Base-by-base conservation (phyloP, 1,139 yeast genomes). In the Trichomonascaceae sp. region DNA sequence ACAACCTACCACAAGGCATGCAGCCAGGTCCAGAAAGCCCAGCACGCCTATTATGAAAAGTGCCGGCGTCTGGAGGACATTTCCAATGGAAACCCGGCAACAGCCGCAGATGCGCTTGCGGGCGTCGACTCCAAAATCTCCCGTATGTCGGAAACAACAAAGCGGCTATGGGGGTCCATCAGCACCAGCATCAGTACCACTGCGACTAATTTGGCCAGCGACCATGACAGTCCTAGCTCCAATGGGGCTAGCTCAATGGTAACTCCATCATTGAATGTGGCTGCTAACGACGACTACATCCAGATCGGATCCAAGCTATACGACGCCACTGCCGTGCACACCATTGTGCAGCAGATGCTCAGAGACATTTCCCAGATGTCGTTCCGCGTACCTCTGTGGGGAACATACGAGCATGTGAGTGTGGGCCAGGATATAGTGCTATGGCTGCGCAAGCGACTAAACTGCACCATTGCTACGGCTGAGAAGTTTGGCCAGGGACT, bases 401-500 rank as follows among this genome's bases (percentile, higher is more conserved):
- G 80, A 8, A 65, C 74, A 3, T 74, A 76, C 48, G 60, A 65
- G 31, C 65, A 71, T 42, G 78, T 74, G 1, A 69, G 76, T 2
- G 63, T 72, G 0, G 82, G 84, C 8, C 64, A 74, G 9, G 60
- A 69, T 13, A 69, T 76, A 23, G 68, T 76, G 3, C 66, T 70
- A 39, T 74, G 77, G 70, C 52, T 74, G 13, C 63, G 69, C 54
- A 51, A 60, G 60, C 42, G 53, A 29, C 46, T 63, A 18, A 51
- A 56, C 8, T 48, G 57, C 29, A 71, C 71, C 33, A 58, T 76
- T 27, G 73, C 76, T 27, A 67, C 67, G 43, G 80, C 82, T 3
- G 93, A 81, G 54, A 51, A 52, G 20, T 75, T 79, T 52, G 93
- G 93, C 16, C 89, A 78, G 54, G 82, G 75, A 43, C 62, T 81